A percentile compares a stretch with the other conserved stretches of the same genome.
These are phyloP conservation scores for Coemansia sp. DNA, from an alignment of 192 early-diverging fungal genomes.

Conservation along the genomic window DNA sequence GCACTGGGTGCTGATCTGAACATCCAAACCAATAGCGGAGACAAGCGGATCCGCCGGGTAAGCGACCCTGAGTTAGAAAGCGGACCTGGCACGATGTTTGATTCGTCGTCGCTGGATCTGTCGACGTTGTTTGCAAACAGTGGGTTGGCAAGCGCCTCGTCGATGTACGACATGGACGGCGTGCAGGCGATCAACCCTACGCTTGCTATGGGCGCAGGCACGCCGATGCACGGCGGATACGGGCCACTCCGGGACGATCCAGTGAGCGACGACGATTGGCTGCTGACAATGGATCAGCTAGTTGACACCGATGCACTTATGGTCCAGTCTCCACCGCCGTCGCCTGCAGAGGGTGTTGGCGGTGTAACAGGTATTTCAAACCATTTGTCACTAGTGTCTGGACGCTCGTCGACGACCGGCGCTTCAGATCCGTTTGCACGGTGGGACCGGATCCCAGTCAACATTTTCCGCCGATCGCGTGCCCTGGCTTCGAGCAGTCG, in stretches of 20 bases:
- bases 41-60: constrained; percentile 13
- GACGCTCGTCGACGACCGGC: neutral
- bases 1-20: neutral
- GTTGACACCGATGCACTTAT: constrained; percentile 52
- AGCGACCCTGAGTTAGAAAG: neutral
- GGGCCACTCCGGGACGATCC: neutral
- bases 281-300: constrained; percentile 49
- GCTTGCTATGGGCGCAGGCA: constrained; percentile 28
- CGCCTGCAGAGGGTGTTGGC: constrained; percentile 22
- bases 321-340: constrained; percentile 44
- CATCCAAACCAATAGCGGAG: neutral
- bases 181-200: neutral
- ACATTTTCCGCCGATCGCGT: constrained; percentile 53
- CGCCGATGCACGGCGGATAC: constrained; percentile 23
- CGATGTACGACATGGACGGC: neutral
- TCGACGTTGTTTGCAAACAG: constrained; percentile 1
- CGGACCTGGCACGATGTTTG: neutral
- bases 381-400: constrained; percentile 9
- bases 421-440: constrained; percentile 33
- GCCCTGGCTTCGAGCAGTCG: constrained; percentile 37
- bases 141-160: neutral
- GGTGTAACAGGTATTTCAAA: constrained; percentile 8
- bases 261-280: constrained; percentile 25
- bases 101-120: constrained; percentile 4
- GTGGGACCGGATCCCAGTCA: constrained; percentile 55